Base-by-base conservation (phyloP, 306 rosid species). In the Begonia fuchsioides region DNA sequence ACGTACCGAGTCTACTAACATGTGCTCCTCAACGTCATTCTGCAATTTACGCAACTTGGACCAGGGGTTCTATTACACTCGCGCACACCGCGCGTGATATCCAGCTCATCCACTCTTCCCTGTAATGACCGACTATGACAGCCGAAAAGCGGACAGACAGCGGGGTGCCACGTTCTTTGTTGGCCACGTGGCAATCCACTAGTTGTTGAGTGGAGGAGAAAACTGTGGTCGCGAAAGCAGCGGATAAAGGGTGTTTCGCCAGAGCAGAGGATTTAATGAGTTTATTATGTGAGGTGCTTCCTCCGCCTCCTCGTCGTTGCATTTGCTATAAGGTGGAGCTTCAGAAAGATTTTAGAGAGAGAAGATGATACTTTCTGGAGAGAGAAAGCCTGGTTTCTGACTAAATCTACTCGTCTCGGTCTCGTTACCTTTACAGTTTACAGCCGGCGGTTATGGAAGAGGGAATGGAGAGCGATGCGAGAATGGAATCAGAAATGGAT, bases 401-500 rank as follows among this genome's bases (percentile, higher is more conserved):
- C 18, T n/a, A 47, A 26, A 26, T 57, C 19, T 17, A 14, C n/a
- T 11, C 47, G 46, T 47, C 17, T 35, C 45, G 45, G 6, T 43
- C n/a, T n/a, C n/a, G n/a, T n/a, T n/a, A 10, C 40, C 13, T 70
- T 35, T 51, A 65, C 68, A 75, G 81, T n/a, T n/a, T n/a, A n/a
- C n/a, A n/a, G n/a, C 58, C 81, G 74, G 78, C 74, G 66, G 71
- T 44, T 10, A 53, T 47, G 45, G 70, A 39, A 70, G 50, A 53
- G 15, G 38, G 40, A 52, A 35, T 54, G 38, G 55, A 59, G 60
- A 49, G 52, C 3, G 15, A 35, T 39, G 49, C 10, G 39, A 7
- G 38, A 3, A 35, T 44, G 62, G 50, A 47, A 39, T 39, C 54
- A 38, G 45, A 15, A 56, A 83, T 85, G 98, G 95, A 90, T 85